Base-by-base conservation (phyloP, 306 rosid species). In the Vigna trinervia region DNA sequence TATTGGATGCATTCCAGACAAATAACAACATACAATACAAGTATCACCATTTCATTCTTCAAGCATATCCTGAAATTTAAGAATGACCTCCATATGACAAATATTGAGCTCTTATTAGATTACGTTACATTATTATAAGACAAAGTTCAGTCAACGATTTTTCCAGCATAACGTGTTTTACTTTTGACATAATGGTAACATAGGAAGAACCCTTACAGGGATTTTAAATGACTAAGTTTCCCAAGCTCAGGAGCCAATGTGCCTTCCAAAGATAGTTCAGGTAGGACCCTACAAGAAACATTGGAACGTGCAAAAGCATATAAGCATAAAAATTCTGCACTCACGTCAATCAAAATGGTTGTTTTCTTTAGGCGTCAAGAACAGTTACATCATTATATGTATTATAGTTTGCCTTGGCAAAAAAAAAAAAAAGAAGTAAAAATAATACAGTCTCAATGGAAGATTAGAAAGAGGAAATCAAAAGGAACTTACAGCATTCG, bases 171-270 rank as follows among this genome's bases (percentile, higher is more conserved):
- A 28, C 50, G 65, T 38, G 51, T 69, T 50, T 19, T 69, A 28
- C 45, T 70, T 48, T 28, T 69, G 74, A 22, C 63, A 60, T 43
- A 19, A 71, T 30, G 56, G 48, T 12, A 54, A 26, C 28, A 12
- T 14, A 39, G 60, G 30, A 80, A 57, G 63, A 84, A 81, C 71
- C 74, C 97, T 89, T 90, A 95, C 99, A 95, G 88, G 73, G 84
- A 81, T 84, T 72, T 86, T 64, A 92, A 84, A 82, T 84, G 87
- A 74, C 76, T 15, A 70, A 96, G 96, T 81, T 88, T 88, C 80
- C 94, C 90, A 72, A 96, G 89, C 84, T 84, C 90, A 45, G 98
- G 98, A 11, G 89, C 81, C 86, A 96, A 86, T 47, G 91, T 88
- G 83, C 99, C 99, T 80, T 81, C 87, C 89, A 96, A 83, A 71